These are phyloP conservation scores for Puccinia horiana DNA, from an alignment of 1,284 basidiomycete genomes.

Conservation along the genomic window DNA sequence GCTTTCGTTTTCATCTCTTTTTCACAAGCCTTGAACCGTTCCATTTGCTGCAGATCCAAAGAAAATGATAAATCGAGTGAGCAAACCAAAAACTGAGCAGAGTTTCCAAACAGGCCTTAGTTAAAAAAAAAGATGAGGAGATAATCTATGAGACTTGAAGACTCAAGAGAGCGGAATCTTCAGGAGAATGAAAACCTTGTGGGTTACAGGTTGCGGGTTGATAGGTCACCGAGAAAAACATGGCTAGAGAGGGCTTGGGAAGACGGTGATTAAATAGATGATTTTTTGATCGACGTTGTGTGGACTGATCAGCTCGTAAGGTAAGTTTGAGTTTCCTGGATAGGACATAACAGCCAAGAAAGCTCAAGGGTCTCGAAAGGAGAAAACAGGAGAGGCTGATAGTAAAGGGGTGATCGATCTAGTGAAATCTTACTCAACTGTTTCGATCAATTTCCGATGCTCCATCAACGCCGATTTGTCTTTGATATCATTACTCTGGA, in stretches of 20 bases:
- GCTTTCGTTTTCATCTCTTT: conserved; percentile 99
- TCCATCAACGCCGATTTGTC: conserved; percentile 93
- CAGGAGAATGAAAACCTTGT: not conserved
- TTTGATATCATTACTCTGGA: conserved; percentile 97
- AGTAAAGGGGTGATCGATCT: not conserved
- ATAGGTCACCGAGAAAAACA: not conserved
- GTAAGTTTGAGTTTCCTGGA: not conserved
- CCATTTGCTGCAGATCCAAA: conserved; percentile 83
- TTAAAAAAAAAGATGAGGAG: not conserved
- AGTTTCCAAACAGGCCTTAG: not conserved
- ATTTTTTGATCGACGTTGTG: not conserved
- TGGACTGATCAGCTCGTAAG: not conserved
- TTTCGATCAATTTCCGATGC: conserved; percentile 93
- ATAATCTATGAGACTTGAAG: not conserved
- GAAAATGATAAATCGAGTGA: conserved; percentile 48
- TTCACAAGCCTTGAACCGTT: conserved; percentile 99
- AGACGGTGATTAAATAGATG: not conserved
- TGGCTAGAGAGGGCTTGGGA: not conserved
- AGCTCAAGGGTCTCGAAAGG: not conserved
- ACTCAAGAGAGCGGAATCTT: not conserved
- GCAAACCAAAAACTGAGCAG: conserved; percentile 47
- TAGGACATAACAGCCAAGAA: not conserved
- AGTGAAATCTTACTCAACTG: conserved; percentile 63
- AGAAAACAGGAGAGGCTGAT: not conserved
- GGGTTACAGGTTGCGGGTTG: not conserved